Percentiles rank a stretch among this genome's conserved stretches.
These are phyloP conservation scores for Scheffersomyces cryptocercus DNA, from an alignment of 1,139 yeast genomes.

Conservation along the genomic window DNA sequence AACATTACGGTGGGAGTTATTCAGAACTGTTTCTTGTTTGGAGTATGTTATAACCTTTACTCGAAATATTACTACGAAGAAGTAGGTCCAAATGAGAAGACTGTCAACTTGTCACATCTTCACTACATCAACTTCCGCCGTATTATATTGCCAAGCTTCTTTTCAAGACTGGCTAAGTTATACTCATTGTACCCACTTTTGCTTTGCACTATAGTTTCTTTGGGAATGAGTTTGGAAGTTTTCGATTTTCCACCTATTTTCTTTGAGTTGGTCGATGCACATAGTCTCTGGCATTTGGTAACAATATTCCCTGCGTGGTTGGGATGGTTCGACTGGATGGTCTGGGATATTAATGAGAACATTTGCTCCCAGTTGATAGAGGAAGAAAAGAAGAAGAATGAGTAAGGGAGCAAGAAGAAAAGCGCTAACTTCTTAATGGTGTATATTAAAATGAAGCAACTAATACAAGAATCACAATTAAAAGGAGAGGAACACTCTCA, in stretches of 20 bases:
- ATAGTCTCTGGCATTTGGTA: slow-evolving; percentile 87
- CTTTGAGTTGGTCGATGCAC: slow-evolving; percentile 78
- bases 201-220: slow-evolving; percentile 52
- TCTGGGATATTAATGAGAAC: slow-evolving; percentile 46
- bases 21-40: slow-evolving; percentile 56
- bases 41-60: slow-evolving; percentile 36
- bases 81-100: slow-evolving; percentile 4
- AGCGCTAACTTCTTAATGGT: background rate
- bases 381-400: slow-evolving; percentile 13
- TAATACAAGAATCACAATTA: background rate
- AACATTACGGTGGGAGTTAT: slow-evolving; percentile 75
- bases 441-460: background rate
- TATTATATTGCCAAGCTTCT: slow-evolving; percentile 35
- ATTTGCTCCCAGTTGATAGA: slow-evolving; percentile 19
- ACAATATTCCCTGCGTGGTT: slow-evolving; percentile 62
- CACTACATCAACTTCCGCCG: slow-evolving; percentile 24
- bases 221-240: slow-evolving; percentile 84
- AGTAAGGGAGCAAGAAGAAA: slow-evolving; percentile 4
- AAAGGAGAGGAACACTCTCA: no score
- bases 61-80: slow-evolving; percentile 31
- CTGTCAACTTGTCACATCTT: slow-evolving; percentile 22
- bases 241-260: slow-evolving; percentile 82
- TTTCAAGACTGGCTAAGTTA: slow-evolving; percentile 37
- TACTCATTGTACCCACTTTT: slow-evolving; percentile 44
- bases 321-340: slow-evolving; percentile 52